phyloP scores from a whole-genome alignment of 306 rosid species.

The Trifolium fragiferum region DNA sequence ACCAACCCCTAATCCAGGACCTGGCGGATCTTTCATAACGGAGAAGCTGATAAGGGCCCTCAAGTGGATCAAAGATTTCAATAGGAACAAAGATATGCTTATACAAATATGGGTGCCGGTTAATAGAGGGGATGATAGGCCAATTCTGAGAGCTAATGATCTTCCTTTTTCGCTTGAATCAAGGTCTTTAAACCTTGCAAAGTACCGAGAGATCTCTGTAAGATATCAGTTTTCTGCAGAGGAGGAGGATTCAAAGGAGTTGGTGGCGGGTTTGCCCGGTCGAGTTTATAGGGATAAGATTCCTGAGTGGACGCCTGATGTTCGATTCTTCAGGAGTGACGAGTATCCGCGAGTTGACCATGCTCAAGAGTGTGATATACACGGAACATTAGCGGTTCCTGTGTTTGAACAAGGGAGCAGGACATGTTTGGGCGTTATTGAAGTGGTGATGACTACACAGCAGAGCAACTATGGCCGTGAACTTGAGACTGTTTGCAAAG shows the following conservation, averaged over 20 bases:
- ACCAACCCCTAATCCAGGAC: slow-evolving; percentile 49
- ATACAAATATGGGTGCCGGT: slow-evolving; percentile 90
- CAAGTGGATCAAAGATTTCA: slow-evolving; percentile 57
- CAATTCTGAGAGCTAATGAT: slow-evolving; percentile 64
- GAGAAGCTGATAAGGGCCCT: slow-evolving; percentile 74
- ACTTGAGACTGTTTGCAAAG: slow-evolving; percentile 81
- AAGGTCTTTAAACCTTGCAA: slow-evolving; percentile 62
- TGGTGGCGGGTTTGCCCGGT: slow-evolving; percentile 76
- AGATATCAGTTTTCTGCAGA: slow-evolving; percentile 67
- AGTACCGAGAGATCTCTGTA: slow-evolving; percentile 69
- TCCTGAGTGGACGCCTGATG: slow-evolving; percentile 99
- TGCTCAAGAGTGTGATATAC: slow-evolving; percentile 72
- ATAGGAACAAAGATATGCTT: slow-evolving; percentile 72
- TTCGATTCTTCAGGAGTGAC: slow-evolving; percentile 68
- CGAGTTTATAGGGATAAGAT: slow-evolving; percentile 76
- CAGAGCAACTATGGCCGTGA: slow-evolving; percentile 69
- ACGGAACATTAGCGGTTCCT: slow-evolving; percentile 91
- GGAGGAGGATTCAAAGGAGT: slow-evolving; percentile 60
- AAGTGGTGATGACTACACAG: slow-evolving; percentile 79
- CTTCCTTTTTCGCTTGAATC: slow-evolving; percentile 64
- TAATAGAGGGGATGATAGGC: slow-evolving; percentile 65
- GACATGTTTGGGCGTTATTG: slow-evolving; percentile 89
- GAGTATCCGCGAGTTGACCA: slow-evolving; percentile 80
- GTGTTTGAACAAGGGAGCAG: slow-evolving; percentile 76
- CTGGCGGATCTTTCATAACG: slow-evolving; percentile 54